These are phyloP conservation scores for Colletotrichum spinosum DNA, from an alignment of 2,329 filamentous ascomycete genomes.

Conservation along the genomic window DNA sequence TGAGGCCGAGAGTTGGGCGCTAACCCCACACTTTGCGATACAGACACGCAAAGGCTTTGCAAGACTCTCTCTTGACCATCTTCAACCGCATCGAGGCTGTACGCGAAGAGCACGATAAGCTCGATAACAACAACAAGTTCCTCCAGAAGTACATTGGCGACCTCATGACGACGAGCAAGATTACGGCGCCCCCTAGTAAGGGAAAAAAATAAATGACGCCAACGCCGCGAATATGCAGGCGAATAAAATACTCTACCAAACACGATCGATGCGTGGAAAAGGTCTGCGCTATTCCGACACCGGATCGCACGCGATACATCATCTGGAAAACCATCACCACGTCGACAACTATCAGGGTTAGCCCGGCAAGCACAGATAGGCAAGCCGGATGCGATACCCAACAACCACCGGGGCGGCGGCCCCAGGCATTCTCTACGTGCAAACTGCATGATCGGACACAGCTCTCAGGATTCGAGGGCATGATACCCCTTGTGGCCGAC, in stretches of 20 bases:
- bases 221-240: neutral
- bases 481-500: constrained; percentile 37
- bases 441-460: constrained; percentile 34
- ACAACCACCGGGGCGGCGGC: constrained; percentile 6
- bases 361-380: neutral
- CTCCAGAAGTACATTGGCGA: constrained; percentile 98
- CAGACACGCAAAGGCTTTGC: constrained; percentile 89
- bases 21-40: neutral
- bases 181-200: constrained; percentile 68
- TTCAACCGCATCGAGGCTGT: constrained; percentile 96
- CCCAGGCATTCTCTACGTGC: constrained; percentile 22
- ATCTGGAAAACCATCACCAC: neutral
- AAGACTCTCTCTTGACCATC: constrained; percentile 89
- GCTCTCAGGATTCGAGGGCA: constrained; percentile 32
- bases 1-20: neutral
- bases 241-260: constrained; percentile 8
- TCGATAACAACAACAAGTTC: constrained; percentile 97
- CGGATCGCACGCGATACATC: neutral
- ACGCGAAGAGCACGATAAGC: constrained; percentile 93
- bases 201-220: constrained; percentile 61
- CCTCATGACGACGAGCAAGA: constrained; percentile 87
- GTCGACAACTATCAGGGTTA: neutral
- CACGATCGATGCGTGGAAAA: neutral
- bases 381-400: neutral
- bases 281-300: neutral